A percentile compares a stretch with the other conserved stretches of the same genome.
phyloP scores from a whole-genome alignment of 306 rosid genomes.

The Sophora flavescens region DNA sequence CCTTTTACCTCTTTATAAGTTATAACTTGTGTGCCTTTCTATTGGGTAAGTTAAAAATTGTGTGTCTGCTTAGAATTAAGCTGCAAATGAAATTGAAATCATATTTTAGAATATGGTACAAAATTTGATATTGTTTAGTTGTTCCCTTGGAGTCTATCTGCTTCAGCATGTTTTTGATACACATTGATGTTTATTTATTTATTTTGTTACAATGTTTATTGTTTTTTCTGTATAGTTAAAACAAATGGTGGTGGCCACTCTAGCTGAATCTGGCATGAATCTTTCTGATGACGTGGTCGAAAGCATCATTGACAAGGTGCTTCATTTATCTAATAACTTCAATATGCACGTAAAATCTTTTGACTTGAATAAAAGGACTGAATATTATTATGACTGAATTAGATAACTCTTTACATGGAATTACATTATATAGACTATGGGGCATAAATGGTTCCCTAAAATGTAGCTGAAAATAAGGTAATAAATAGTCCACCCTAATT shows the following conservation, averaged over 20 bases:
- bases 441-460: too few species aligned
- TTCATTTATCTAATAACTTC: constrained; percentile 40
- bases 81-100: background rate
- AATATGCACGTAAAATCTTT: constrained; percentile 13
- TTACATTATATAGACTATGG: too few species aligned
- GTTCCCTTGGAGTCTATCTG: background rate
- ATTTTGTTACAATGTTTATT: too few species aligned
- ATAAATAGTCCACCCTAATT: too few species aligned
- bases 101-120: constrained; percentile 7
- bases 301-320: constrained; percentile 79
- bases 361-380: background rate
- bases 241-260: constrained; percentile 91
- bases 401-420: too few species aligned
- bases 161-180: constrained; percentile 1
- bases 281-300: constrained; percentile 77
- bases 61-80: background rate
- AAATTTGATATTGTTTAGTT: background rate
- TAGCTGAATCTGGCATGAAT: constrained; percentile 85
- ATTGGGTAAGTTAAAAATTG: background rate
- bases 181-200: background rate
- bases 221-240: constrained; percentile 60
- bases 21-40: background rate
- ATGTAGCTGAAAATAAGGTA: too few species aligned
- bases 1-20: background rate
- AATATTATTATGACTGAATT: too few species aligned